Evolutionary conservation across 768 basidiomycete species (phyloP), one percentile per base, ranked within the genome.

Genomic region (Leccinum aurantiacum): DNA sequence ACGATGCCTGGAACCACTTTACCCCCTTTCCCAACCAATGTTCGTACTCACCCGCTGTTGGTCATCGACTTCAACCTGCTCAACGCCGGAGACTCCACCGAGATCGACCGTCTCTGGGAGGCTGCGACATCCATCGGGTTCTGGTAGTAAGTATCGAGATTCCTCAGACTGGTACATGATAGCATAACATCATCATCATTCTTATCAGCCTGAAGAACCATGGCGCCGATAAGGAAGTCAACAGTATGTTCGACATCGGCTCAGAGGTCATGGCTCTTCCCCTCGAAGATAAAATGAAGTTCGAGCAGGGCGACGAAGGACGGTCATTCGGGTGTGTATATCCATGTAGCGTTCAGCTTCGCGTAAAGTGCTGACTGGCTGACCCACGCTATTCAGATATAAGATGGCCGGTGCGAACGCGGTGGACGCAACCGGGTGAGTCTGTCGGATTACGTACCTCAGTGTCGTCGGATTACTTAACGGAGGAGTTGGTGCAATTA

Each of bases 91-190:
- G 73, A 80, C 35, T n/a, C 65, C 11, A 58, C 57, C 2, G 83
- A 82, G 67, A 67, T 78, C 8, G 73, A 78, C 8, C 74, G 66
- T 54, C 75, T 84, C 19, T 83, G 79, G 78, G 67, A 78, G 24
- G 82, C 82, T 0, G 79, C 80, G 17, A 81, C 79, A 0, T 70
- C 74, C 27, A 71, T 83, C 14, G 83, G 82, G 2, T 84, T 84
- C 69, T 84, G 82, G 78, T 84, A 83, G 79, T 81, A 65, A 66
- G 81, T 79, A 31, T 52, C 15, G 52, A 59, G 13, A 19, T 37
- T 17, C 17, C 10, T 17, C 14, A 7, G 33, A 31, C 29, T 41
- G 6, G 3, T 4, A 7, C 41, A 19, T 13, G 24, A 44, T 37
- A n/a, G 4, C 25, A 29, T 27, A 9, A 17, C n/a, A 33, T 19